Evolutionary conservation across 305 asterid species (phyloP).

Genomic region (Solanum hybrid): DNA sequence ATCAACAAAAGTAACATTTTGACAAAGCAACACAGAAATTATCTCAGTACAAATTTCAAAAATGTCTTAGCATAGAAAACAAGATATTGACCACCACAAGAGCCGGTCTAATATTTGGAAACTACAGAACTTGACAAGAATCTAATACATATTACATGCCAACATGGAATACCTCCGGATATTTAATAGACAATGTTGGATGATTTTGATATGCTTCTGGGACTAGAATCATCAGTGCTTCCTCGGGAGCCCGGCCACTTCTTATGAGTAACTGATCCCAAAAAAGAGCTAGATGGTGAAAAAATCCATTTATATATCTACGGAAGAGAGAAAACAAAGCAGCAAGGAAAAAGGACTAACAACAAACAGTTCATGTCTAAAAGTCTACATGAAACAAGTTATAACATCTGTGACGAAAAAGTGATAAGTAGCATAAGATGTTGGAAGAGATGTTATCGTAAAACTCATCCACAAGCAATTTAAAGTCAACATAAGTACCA

Average conservation of each 20-base stretch:
- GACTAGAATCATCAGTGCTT: slow-evolving; percentile 94
- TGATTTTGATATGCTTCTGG: slow-evolving; percentile 99
- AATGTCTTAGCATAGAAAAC: background rate
- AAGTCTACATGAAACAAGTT: background rate
- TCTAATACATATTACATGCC: background rate
- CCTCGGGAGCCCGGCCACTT: slow-evolving; percentile 94
- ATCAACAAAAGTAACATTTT: background rate
- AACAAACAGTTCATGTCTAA: background rate
- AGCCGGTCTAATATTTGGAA: background rate
- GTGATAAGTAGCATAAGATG: background rate
- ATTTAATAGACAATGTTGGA: slow-evolving; percentile 78
- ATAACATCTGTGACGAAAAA: background rate
- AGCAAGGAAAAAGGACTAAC: background rate
- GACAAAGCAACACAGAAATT: background rate
- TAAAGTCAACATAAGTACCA: background rate
- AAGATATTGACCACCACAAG: background rate
- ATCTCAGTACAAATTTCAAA: background rate
- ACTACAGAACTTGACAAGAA: background rate
- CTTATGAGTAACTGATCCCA: slow-evolving; percentile 70
- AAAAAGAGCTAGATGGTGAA: slow-evolving; percentile 13
- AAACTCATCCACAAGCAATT: background rate
- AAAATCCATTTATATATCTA: background rate
- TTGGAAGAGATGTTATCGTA: background rate
- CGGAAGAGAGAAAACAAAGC: background rate
- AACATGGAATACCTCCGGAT: slow-evolving; percentile 74